These are phyloP conservation scores for Trametes sanguinea DNA, from an alignment of 768 basidiomycete genomes.

Conservation along the genomic window DNA sequence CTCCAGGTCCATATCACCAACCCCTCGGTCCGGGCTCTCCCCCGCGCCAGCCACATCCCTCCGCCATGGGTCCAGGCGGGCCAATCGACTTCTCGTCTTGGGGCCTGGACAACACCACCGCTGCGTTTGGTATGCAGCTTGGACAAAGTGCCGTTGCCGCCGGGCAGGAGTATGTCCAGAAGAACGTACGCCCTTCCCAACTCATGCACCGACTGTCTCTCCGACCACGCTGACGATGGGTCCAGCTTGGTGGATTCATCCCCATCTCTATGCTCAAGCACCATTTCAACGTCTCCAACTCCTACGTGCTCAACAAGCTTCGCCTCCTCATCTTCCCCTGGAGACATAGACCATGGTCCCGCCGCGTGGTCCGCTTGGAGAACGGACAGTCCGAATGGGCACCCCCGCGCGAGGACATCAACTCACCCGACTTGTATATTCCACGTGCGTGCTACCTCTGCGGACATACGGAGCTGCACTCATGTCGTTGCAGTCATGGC, in stretches of 20 bases:
- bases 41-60: constrained; percentile 36
- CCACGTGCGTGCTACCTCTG: constrained; percentile 55
- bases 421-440: constrained; percentile 95
- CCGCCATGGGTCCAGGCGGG: constrained; percentile 38
- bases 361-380: constrained; percentile 67
- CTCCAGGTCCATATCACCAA: constrained; percentile 32
- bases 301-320: constrained; percentile 90
- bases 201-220: not conserved
- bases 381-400: constrained; percentile 75
- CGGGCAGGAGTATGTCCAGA: constrained; percentile 94
- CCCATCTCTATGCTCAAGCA: constrained; percentile 80
- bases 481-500: constrained; percentile 73
- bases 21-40: constrained; percentile 28
- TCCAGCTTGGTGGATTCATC: constrained; percentile 77
- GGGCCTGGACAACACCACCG: constrained; percentile 91
- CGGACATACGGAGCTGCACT: not conserved
- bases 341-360: constrained; percentile 86
- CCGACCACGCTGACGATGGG: constrained; percentile 10
- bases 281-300: constrained; percentile 95
- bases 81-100: constrained; percentile 64
- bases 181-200: constrained; percentile 63
- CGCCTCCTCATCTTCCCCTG: constrained; percentile 92
- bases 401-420: constrained; percentile 90
- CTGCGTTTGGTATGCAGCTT: constrained; percentile 95
- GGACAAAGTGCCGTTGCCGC: constrained; percentile 90